These are phyloP conservation scores for Puccinia polysora DNA, from an alignment of 1,284 basidiomycete genomes.

Conservation along the genomic window DNA sequence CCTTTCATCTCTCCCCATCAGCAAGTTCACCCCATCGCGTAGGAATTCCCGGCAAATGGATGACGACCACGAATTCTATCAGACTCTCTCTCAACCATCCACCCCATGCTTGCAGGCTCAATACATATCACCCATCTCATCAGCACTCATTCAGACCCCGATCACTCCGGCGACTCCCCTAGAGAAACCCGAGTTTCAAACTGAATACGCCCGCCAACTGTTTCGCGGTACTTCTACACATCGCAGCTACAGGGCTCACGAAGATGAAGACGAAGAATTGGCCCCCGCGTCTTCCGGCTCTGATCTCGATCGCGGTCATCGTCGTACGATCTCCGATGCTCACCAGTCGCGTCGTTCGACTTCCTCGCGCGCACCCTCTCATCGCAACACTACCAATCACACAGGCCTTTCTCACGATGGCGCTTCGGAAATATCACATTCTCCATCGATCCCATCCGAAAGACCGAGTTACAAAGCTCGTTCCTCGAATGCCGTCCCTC, in stretches of 20 bases:
- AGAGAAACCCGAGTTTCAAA: constrained; percentile 37
- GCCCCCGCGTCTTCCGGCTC: constrained; percentile 13
- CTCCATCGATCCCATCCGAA: constrained; percentile 1
- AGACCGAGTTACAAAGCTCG: no score
- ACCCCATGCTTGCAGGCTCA: constrained; percentile 10
- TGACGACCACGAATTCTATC: constrained; percentile 6
- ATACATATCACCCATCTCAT: neutral
- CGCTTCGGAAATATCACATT: constrained; percentile 6
- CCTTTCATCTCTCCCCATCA: constrained; percentile 10
- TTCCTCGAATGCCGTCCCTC: neutral
- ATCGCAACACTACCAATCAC: neutral
- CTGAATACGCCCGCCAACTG: constrained; percentile 38
- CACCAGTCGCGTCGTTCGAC: constrained; percentile 4
- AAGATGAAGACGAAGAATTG: constrained; percentile 31
- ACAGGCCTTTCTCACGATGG: neutral
- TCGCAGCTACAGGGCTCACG: neutral
- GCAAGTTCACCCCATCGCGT: neutral
- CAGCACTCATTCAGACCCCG: constrained; percentile 2
- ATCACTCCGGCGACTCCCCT: constrained; percentile 21
- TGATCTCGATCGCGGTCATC: neutral
- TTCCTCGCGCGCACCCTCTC: neutral
- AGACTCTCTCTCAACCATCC: constrained; percentile 11
- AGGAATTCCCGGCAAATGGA: neutral
- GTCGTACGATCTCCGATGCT: neutral
- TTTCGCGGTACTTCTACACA: constrained; percentile 16